Percentiles rank a stretch among this genome's conserved stretches.
Conservation (phyloP, 176 grass and related monocot species). For the Hsuehochloa calcarea region DNA sequence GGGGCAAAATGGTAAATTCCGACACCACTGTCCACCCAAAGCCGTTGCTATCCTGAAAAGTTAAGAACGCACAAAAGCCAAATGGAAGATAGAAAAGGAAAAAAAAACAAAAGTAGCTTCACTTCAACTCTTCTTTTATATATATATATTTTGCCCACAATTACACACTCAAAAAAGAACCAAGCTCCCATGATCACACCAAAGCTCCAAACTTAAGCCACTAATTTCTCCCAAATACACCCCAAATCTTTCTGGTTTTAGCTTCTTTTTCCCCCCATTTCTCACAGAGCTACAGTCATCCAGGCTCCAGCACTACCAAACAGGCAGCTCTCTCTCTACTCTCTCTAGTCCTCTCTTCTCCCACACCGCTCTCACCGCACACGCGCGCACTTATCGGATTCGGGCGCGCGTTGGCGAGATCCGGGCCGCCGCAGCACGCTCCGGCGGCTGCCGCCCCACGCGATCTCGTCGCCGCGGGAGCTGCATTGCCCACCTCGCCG, state of each 20-base stretch:
- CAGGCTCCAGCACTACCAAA: conserved; percentile 20
- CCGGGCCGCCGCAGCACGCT: conserved; percentile 14
- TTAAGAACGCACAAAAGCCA: neutral
- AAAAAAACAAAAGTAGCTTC: neutral
- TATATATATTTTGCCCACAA: neutral
- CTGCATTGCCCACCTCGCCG: conserved; percentile 43
- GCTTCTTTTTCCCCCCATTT: conserved; percentile 17
- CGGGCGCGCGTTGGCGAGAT: conserved; percentile 38
- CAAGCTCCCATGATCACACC: conserved; percentile 22
- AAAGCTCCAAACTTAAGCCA: neutral
- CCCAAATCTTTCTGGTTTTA: neutral
- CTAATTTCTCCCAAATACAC: conserved; percentile 18
- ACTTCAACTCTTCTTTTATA: neutral
- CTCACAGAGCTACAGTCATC: neutral
- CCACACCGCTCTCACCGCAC: conserved; percentile 37
- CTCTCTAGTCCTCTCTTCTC: conserved; percentile 44
- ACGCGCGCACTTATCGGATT: conserved; percentile 36
- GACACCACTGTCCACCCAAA: conserved; percentile 7
- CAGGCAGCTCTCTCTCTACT: conserved; percentile 24
- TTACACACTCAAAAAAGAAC: neutral
- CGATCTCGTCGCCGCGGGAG: conserved; percentile 36
- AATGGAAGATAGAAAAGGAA: neutral
- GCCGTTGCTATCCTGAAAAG: conserved; percentile 25
- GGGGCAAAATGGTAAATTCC: conserved; percentile 12
- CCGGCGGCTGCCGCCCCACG: neutral